phyloP scores from a whole-genome alignment of 495 filamentous ascomycete species.

The Penicillium dipodomyicola region DNA sequence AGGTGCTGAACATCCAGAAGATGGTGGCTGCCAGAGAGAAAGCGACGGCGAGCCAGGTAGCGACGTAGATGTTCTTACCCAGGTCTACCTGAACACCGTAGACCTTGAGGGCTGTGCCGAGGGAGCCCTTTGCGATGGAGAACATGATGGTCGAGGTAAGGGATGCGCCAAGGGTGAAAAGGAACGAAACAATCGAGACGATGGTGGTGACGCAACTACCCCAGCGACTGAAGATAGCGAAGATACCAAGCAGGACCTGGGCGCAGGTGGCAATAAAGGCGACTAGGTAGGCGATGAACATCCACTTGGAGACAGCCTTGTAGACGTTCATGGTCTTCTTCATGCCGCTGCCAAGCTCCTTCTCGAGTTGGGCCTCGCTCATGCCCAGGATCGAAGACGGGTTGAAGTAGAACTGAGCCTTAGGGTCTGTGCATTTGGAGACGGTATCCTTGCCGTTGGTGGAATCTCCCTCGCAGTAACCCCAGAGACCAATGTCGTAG shows the following conservation, averaged over 20 bases:
- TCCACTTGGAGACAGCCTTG: constrained; percentile 71
- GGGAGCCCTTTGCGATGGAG: constrained; percentile 53
- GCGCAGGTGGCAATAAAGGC: constrained; percentile 68
- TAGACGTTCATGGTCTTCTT: constrained; percentile 67
- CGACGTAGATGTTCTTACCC: constrained; percentile 64
- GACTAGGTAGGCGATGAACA: constrained; percentile 67
- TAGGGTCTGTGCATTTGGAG: constrained; percentile 53
- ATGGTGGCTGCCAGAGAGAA: constrained; percentile 69
- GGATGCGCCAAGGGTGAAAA: constrained; percentile 56
- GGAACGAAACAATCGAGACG: constrained; percentile 58
- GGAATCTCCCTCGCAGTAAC: constrained; percentile 74
- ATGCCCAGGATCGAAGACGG: constrained; percentile 60
- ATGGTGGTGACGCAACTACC: constrained; percentile 77
- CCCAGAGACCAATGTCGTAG: constrained; percentile 82
- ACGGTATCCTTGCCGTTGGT: constrained; percentile 40
- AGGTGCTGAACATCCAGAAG: constrained; percentile 88
- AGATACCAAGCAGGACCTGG: constrained; percentile 66
- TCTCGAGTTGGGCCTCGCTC: constrained; percentile 49
- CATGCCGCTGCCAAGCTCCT: constrained; percentile 63
- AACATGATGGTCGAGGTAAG: constrained; percentile 61
- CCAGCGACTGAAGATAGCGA: constrained; percentile 65
- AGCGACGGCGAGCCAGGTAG: constrained; percentile 74
- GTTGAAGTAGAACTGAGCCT: constrained; percentile 77
- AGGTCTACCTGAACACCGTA: constrained; percentile 65
- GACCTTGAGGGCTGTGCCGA: constrained; percentile 59